Evolutionary conservation across 257 asterid genomes (phyloP), one percentile per base, ranked within the genome.

Genomic region (Solanum raphanifolium): DNA sequence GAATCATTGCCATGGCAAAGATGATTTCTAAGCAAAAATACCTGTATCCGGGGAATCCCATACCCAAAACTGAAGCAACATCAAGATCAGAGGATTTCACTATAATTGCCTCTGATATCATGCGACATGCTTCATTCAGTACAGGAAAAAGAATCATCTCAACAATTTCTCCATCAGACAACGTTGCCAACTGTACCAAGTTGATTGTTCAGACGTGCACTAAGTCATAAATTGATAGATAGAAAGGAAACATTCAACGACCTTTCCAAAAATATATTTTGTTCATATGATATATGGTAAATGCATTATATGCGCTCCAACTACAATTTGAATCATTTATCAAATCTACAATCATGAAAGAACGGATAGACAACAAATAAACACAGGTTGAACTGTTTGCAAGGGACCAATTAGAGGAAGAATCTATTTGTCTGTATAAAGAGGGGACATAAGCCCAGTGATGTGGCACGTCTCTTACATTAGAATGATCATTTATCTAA

Each of bases 41-140:
- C 99, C 99, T 94, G 95, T 96, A 97, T 82, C 96, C 95, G 11
- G 99, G 99, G 88, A 95, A 97, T 23, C 99, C 99, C 99, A 97
- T 95, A 89, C 99, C 99, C 99, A 96, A 95, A 73, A 97, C 96
- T 43, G 96, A 93, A 75, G 99, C 91, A 55, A 97, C 91, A 93
- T 97, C 99, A 10, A 97, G 98, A 91, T 97, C 99, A 13, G 98
- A 92, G 81, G 98, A 95, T 89, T 97, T 96, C 86, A 95, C 96
- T 34, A 96, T 96, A 83, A 96, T 96, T 27, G 98, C 98, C 87
- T 97, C 99, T 41, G 91, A 95, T n/a, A 95, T 95, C 55, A 97
- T 98, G 25, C 98, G 93, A 87, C 99, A 97, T 1, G 99, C 98
- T 95, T 97, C 99, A 6, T 97, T 97, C 91, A 97, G 98, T 90